These are phyloP conservation scores for Alloteropsis semialata DNA, from an alignment of 176 grass and related monocot species.

Conservation along the genomic window DNA sequence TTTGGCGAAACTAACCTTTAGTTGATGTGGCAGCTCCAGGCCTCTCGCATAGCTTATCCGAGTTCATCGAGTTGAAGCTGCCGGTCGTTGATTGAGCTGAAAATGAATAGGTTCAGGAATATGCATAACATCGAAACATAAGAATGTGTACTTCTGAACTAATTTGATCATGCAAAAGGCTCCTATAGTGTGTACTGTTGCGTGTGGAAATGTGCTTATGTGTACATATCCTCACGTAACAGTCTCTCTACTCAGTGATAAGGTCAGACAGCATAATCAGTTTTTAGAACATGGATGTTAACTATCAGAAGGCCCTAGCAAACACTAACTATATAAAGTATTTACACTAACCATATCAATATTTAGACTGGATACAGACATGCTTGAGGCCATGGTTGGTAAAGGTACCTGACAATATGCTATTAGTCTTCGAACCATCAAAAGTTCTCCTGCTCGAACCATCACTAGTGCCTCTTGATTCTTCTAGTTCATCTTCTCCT, in stretches of 20 bases:
- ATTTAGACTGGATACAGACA: background rate
- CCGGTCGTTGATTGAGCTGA: constrained; percentile 58
- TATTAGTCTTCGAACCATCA: constrained; percentile 55
- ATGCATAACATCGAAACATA: background rate
- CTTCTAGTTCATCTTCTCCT: constrained; percentile 95
- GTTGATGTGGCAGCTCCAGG: constrained; percentile 52
- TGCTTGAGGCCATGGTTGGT: background rate
- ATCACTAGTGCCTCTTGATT: constrained; percentile 59
- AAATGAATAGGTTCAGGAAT: background rate
- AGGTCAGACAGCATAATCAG: background rate
- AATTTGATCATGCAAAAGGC: background rate
- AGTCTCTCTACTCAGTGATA: background rate
- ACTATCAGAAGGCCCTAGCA: background rate
- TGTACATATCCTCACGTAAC: background rate
- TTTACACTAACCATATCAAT: background rate
- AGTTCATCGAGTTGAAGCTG: constrained; percentile 50
- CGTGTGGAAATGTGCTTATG: background rate
- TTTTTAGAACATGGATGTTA: background rate
- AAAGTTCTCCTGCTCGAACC: constrained; percentile 66
- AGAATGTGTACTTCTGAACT: background rate
- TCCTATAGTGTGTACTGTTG: background rate
- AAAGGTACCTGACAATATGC: constrained; percentile 73
- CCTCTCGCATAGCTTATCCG: constrained; percentile 60
- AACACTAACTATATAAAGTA: background rate
- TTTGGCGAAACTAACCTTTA: constrained; percentile 51